Conservation (phyloP, 257 asterid genomes). For the Primulina tabacum region DNA sequence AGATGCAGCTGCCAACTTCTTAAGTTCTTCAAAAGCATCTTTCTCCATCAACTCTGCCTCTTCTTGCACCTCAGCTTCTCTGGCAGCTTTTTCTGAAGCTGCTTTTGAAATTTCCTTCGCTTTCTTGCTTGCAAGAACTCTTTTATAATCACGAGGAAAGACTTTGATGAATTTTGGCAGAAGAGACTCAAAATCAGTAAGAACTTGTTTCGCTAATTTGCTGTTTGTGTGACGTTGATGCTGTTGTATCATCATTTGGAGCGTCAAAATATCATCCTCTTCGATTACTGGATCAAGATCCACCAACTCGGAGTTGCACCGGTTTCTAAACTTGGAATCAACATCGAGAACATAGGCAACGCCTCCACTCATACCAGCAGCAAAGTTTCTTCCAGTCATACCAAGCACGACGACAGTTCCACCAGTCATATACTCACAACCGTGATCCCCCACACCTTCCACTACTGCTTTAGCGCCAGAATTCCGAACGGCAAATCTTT, state of each 20-base stretch:
- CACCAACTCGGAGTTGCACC: slow-evolving; percentile 85
- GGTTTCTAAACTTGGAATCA: slow-evolving; percentile 62
- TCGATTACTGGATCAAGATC: slow-evolving; percentile 90
- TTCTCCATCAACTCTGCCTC: slow-evolving; percentile 58
- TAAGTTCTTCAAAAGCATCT: slow-evolving; percentile 97
- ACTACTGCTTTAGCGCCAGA: slow-evolving; percentile 97
- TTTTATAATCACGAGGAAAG: slow-evolving; percentile 90
- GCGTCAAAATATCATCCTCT: slow-evolving; percentile 75
- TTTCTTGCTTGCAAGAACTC: slow-evolving; percentile 66
- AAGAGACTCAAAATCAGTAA: slow-evolving; percentile 64
- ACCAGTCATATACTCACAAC: slow-evolving; percentile 99
- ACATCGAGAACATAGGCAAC: slow-evolving; percentile 84
- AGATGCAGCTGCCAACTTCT: slow-evolving; percentile 65
- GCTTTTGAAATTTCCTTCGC: slow-evolving; percentile 42
- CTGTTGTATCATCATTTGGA: slow-evolving; percentile 94
- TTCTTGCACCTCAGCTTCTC: slow-evolving; percentile 65
- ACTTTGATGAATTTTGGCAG: slow-evolving; percentile 87
- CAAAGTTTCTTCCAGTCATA: slow-evolving; percentile 91
- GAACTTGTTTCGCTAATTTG: slow-evolving; percentile 75
- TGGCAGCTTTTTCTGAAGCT: slow-evolving; percentile 45
- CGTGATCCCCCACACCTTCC: slow-evolving; percentile 99
- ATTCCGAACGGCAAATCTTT: slow-evolving; percentile 94
- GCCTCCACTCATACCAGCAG: slow-evolving; percentile 99
- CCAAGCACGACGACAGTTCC: slow-evolving; percentile 92
- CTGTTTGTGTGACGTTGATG: slow-evolving; percentile 96